Evolutionary conservation across 78 protist genomes (phyloP).

Genomic region (Cyanophora paradoxa): DNA sequence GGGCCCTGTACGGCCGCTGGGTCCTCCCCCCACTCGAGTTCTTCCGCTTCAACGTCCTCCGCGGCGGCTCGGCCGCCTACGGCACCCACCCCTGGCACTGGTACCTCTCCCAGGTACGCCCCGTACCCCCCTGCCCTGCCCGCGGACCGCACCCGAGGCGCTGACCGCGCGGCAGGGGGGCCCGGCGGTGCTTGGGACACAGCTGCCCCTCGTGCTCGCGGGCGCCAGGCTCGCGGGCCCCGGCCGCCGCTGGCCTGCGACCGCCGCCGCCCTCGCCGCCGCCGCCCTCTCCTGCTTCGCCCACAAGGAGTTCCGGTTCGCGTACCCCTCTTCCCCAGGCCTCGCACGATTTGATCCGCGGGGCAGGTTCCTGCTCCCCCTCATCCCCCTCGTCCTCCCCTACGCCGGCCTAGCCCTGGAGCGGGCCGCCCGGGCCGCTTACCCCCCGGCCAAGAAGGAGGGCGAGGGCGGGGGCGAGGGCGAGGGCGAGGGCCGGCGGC

Average conservation of each 20-base stretch:
- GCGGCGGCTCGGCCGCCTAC: conserved; percentile 37
- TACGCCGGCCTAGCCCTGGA: conserved; percentile 6
- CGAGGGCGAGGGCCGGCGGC: background rate
- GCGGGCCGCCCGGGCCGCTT: too few species aligned
- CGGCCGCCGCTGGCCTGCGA: background rate
- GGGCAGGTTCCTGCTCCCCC: too few species aligned
- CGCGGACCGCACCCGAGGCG: too few species aligned
- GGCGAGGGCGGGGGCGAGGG: background rate
- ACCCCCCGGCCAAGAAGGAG: background rate
- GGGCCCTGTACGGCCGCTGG: too few species aligned
- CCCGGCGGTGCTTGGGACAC: background rate
- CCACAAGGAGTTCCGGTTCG: conserved; percentile 67
- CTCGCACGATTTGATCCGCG: too few species aligned
- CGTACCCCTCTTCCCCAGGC: conserved; percentile 36
- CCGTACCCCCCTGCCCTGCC: conserved; percentile 5
- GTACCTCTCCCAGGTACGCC: conserved; percentile 54
- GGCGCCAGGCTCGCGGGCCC: background rate
- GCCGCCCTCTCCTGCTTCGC: conserved; percentile 2
- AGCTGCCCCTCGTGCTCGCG: background rate
- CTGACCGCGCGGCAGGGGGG: background rate
- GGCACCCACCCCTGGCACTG: conserved; percentile 76
- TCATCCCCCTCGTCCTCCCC: conserved; percentile 30
- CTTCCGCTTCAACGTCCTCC: conserved; percentile 41
- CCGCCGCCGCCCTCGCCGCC: background rate
- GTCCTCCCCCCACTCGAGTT: too few species aligned